Percentiles rank a stretch among this genome's conserved stretches.
phyloP scores from a whole-genome alignment of 805 yeast species.

The Teunomyces funiuensis region DNA sequence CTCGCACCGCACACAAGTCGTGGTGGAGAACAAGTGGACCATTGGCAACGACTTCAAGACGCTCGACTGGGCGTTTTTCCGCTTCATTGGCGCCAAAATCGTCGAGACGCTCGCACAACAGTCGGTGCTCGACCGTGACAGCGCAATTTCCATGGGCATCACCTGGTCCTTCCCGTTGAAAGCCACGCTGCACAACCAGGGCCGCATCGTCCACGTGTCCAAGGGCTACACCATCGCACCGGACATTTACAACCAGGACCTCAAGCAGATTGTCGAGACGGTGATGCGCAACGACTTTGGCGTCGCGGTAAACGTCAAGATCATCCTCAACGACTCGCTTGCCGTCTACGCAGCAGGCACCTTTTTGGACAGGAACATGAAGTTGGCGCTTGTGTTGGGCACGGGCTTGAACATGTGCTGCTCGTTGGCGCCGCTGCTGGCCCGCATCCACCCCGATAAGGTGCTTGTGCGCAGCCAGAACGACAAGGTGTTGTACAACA shows the following conservation, averaged over 20 bases:
- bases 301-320: conserved; percentile 37
- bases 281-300: conserved; percentile 22
- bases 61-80: conserved; percentile 44
- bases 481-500: conserved; percentile 38
- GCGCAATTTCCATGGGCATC: conserved; percentile 41
- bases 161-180: conserved; percentile 60
- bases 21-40: conserved; percentile 37
- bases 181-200: conserved; percentile 41
- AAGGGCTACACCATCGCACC: conserved; percentile 55
- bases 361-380: conserved; percentile 33
- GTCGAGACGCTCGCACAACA: conserved; percentile 26
- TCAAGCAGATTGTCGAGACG: conserved; percentile 42
- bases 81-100: conserved; percentile 38
- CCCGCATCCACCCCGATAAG: conserved; percentile 18
- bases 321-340: conserved; percentile 63
- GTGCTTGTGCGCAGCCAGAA: neutral
- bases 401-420: conserved; percentile 66
- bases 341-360: conserved; percentile 60
- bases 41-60: conserved; percentile 38
- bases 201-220: conserved; percentile 52
- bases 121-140: conserved; percentile 10
- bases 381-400: conserved; percentile 62
- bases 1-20: conserved; percentile 24
- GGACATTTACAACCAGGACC: conserved; percentile 41
- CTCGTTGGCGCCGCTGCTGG: conserved; percentile 21